phyloP scores from a whole-genome alignment of 106 monocot species.

The Allium fistulosum region DNA sequence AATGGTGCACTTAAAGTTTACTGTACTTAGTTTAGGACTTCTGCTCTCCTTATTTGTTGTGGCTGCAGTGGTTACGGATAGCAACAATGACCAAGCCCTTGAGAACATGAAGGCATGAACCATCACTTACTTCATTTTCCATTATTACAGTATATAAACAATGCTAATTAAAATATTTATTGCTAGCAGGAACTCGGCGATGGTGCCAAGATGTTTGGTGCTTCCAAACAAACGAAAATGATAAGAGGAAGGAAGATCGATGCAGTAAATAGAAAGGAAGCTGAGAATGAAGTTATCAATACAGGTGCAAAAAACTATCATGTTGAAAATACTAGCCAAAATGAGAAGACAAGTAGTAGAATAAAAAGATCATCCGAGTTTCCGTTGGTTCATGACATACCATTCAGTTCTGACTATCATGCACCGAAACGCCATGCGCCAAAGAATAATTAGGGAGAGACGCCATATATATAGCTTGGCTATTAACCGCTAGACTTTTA shows the following conservation, averaged over 20 bases:
- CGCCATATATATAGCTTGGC: neutral
- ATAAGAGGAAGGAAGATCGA: conserved; percentile 17
- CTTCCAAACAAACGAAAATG: neutral
- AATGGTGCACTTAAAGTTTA: conserved; percentile 6
- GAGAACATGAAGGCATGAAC: neutral
- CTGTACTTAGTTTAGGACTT: neutral
- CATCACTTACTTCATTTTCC: neutral
- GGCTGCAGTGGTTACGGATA: neutral
- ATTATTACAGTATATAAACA: neutral
- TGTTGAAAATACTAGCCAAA: neutral
- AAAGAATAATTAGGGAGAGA: conserved; percentile 15
- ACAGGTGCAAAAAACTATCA: conserved; percentile 15
- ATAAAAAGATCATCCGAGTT: neutral
- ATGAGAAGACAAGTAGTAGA: conserved; percentile 1
- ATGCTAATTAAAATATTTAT: neutral
- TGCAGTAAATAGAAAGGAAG: neutral
- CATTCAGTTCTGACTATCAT: conserved; percentile 24
- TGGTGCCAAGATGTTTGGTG: neutral
- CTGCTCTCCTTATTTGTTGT: neutral
- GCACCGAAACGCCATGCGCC: conserved; percentile 16
- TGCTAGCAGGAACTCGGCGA: conserved; percentile 6
- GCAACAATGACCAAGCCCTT: conserved; percentile 3
- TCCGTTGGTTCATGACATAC: conserved; percentile 12
- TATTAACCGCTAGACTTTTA: too few relatives aligned
- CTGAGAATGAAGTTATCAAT: neutral